Conservation (phyloP, 1,139 yeast genomes). For the Kodamaea ohmeri region DNA sequence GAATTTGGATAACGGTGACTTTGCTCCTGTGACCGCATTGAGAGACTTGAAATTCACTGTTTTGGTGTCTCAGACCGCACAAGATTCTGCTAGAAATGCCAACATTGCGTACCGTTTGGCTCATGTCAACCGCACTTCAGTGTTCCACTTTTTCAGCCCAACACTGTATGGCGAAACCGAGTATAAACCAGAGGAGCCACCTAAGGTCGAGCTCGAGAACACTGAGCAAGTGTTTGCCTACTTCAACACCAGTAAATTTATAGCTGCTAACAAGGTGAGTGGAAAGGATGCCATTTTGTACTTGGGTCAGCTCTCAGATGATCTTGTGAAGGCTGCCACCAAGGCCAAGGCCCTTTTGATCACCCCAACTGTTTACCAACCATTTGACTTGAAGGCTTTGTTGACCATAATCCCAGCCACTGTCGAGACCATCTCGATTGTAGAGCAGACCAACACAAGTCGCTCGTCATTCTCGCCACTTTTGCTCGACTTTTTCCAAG, state of each 20-base stretch:
- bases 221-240: constrained; percentile 27
- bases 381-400: constrained; percentile 57
- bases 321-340: constrained; percentile 42
- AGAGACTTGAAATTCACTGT: constrained; percentile 67
- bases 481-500: constrained; percentile 72
- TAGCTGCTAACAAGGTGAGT: constrained; percentile 25
- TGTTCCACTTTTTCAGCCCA: constrained; percentile 64
- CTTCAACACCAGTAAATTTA: constrained; percentile 31
- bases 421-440: constrained; percentile 57
- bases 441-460: constrained; percentile 58
- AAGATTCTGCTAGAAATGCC: constrained; percentile 53
- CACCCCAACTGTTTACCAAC: constrained; percentile 64
- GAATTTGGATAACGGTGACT: constrained; percentile 57
- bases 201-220: constrained; percentile 16
- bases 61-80: constrained; percentile 58
- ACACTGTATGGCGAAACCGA: constrained; percentile 19
- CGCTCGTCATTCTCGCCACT: constrained; percentile 57
- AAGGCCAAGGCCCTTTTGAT: constrained; percentile 49
- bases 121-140: constrained; percentile 47
- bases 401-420: constrained; percentile 53
- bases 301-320: constrained; percentile 56
- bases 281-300: constrained; percentile 52
- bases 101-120: constrained; percentile 60
- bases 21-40: constrained; percentile 61
- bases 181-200: constrained; percentile 12